Base-by-base conservation (phyloP, 208 protist species). In the Leishmania mexicana region DNA sequence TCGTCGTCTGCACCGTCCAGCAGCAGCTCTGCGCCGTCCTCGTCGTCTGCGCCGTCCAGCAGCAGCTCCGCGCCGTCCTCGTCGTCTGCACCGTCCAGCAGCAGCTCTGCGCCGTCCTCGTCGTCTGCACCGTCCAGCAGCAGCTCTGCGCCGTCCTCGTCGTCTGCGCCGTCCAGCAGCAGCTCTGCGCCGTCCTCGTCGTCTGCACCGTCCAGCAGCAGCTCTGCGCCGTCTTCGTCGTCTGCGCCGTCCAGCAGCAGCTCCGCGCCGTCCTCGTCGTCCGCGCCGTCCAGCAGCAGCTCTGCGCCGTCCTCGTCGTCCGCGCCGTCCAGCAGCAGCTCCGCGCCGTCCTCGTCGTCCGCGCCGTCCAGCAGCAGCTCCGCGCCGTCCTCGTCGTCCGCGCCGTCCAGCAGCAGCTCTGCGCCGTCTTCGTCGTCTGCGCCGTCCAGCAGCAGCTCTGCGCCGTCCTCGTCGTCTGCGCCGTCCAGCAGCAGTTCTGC, bases 71-170 rank as follows among this genome's bases (percentile, higher is more conserved):
- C 24, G 19, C 62, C n/a, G 11, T 68, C 35, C 31, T 42, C 31
- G 31, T 35, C 31, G 31, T 35, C 31, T 35, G 62, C 13, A 42
- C 31, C 31, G 31, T 35, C 31, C 31, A 72, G 67, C 40, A 72
- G 67, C 67, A 72, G 67, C 67, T 72, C 67, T 0, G 67, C 67
- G 7, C 28, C 35, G 65, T 71, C 65, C 15, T 71, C 65, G 62
- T 71, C 65, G 38, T 71, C 65, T 71, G 65, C 65, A 2, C 38
- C 65, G 65, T 71, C 65, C 65, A 71, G 65, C 65, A 71, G 65
- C 65, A 71, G 54, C 54, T 60, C 54, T 0, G 54, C 54, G 21
- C 54, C 21, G 54, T 60, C 54, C 21, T 60, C 54, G 54, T 60
- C 54, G 54, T 21, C 54, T n/a, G 21, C 54, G 24, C 54, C 54